Evolutionary conservation across 805 yeast genomes (phyloP), one percentile per base, ranked within the genome.

Genomic region (Kodamaea kaohsiungensis): DNA sequence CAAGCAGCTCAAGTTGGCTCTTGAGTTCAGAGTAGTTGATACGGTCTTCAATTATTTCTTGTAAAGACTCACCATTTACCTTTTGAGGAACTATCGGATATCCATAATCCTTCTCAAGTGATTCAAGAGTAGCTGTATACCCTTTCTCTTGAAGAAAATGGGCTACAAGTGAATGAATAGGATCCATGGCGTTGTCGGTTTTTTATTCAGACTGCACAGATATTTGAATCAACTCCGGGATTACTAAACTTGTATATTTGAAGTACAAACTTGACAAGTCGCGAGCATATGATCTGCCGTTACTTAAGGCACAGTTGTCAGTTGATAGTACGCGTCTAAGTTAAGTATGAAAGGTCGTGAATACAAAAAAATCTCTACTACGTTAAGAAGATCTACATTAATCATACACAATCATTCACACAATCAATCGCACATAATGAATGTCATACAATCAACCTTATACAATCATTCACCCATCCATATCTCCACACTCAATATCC

Each of bases 131-230:
- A 0, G 69, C 70, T 1, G 53, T 56, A 47, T 75, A 77, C 0
- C 82, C 81, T 27, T 82, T 75, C n/a, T 75, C 69, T 27, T 74
- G 65, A n/a, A 88, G 73, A 58, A 81, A 87, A 30, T 84, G 82
- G 0, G 89, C 91, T 10, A 88, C 73, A 33, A 86, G 65, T 40
- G 60, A 55, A 46, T 67, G 70, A 22, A 64, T 46, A 15, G 38
- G 48, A 27, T 52, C 51, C 54, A 52, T 52, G 25, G 10, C 12
- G 33, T 4, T 17, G 17, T 16, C 17, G 22, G 17, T 22, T 43
- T 43, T n/a, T 39, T 9, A 8, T 39, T 17, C 17, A 39, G 19
- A 39, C 17, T 16, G 19, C 19, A 39, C 10, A 13, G 43, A 39
- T 8, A 8, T 17, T 39, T 39, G 15, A n/a, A 13, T 39, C 19